Percentiles rank a stretch among this genome's conserved stretches.
Conservation (phyloP, 176 grass and related monocot genomes). For the Cocos nucifera region DNA sequence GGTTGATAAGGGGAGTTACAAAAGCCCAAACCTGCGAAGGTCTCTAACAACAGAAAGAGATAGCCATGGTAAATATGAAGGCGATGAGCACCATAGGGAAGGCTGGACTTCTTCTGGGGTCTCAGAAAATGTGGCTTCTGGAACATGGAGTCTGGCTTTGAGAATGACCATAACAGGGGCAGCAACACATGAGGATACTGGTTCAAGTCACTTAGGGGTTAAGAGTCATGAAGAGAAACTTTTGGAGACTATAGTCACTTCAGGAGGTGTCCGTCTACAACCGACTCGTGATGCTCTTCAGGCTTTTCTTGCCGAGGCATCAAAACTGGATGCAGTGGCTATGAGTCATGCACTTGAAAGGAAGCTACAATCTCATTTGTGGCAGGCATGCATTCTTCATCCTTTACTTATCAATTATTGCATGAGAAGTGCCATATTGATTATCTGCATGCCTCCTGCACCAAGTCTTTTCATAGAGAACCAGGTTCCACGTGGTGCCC, state of each 20-base stretch:
- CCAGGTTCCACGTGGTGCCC: no score
- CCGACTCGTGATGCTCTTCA: conserved; percentile 91
- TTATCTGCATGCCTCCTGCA: no score
- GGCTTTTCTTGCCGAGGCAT: conserved; percentile 58
- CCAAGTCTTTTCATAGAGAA: no score
- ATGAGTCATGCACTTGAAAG: conserved; percentile 73
- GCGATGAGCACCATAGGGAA: conserved; percentile 55
- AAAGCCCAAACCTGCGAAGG: conserved; percentile 66
- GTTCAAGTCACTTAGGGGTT: conserved; percentile 45
- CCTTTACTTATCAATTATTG: no score
- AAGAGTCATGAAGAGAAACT: conserved; percentile 81
- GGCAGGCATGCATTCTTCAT: conserved; percentile 50
- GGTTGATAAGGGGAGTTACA: conserved; percentile 64
- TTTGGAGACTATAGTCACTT: conserved; percentile 84
- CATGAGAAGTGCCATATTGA: no score
- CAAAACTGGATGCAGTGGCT: conserved; percentile 76
- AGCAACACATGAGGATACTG: conserved; percentile 36
- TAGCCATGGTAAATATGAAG: conserved; percentile 55
- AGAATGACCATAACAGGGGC: conserved; percentile 27
- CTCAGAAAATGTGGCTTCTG: conserved; percentile 45
- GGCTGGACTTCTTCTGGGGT: conserved; percentile 37
- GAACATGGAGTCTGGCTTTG: conserved; percentile 57
- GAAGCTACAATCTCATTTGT: conserved; percentile 83
- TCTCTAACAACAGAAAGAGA: conserved; percentile 82
- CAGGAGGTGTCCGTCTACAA: conserved; percentile 80